These are phyloP conservation scores for Porogramme epimiltina DNA, from an alignment of 1,284 basidiomycete genomes.

Conservation along the genomic window DNA sequence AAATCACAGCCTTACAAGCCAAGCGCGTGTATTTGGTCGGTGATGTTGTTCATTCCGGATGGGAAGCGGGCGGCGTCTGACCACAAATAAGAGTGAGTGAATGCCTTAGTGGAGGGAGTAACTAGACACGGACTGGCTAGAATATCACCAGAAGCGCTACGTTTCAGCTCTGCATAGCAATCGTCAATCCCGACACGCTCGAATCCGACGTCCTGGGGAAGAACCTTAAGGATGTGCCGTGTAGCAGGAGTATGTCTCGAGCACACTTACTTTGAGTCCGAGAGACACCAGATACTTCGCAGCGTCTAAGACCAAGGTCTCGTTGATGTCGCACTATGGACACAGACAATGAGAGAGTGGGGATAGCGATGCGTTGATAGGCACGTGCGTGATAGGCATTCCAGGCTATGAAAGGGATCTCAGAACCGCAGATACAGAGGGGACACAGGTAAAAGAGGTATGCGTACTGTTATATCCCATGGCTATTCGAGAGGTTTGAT, in stretches of 20 bases:
- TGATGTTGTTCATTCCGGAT: slow-evolving; percentile 48
- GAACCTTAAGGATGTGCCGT: neutral
- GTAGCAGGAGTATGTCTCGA: too few relatives aligned
- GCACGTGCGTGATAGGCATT: slow-evolving; percentile 32
- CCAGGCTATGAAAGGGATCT: slow-evolving; percentile 29
- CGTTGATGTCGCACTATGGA: slow-evolving; percentile 39
- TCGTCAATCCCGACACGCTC: slow-evolving; percentile 41
- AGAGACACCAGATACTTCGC: slow-evolving; percentile 37
- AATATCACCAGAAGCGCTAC: slow-evolving; percentile 33
- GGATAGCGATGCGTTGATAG: neutral
- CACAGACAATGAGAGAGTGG: neutral
- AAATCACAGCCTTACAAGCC: slow-evolving; percentile 56
- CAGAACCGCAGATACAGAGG: neutral
- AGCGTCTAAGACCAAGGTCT: slow-evolving; percentile 36
- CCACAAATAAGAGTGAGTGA: neutral
- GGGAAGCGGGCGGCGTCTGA: slow-evolving; percentile 39
- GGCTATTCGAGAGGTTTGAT: slow-evolving; percentile 15
- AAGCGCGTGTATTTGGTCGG: slow-evolving; percentile 44
- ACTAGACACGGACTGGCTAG: slow-evolving; percentile 28
- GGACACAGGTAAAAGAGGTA: too few relatives aligned
- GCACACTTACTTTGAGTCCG: too few relatives aligned
- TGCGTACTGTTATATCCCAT: slow-evolving; percentile 38
- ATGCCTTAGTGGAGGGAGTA: neutral
- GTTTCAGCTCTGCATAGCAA: slow-evolving; percentile 41
- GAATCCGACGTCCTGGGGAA: slow-evolving; percentile 35